phyloP scores from a whole-genome alignment of 352 stramenopile genomes.

The Elongisporangium prolatum region DNA sequence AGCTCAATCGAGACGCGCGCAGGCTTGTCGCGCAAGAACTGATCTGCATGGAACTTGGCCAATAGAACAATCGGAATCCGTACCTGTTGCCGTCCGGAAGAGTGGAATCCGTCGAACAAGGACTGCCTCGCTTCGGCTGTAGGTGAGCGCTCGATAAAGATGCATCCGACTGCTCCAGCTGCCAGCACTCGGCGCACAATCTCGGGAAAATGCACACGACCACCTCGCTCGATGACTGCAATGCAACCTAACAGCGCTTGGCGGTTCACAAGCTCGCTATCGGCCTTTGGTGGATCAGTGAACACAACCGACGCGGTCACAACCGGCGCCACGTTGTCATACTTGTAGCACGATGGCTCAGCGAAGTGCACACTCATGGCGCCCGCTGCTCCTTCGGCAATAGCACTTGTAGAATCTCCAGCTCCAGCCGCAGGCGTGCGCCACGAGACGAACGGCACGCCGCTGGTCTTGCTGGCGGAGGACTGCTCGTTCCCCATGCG shows the following conservation, averaged over 20 bases:
- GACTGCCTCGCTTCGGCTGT: slow-evolving; percentile 57
- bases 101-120: slow-evolving; percentile 86
- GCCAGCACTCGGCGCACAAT: slow-evolving; percentile 71
- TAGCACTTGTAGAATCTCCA: slow-evolving; percentile 7
- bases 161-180: slow-evolving; percentile 55
- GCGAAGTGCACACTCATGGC: slow-evolving; percentile 62
- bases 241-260: slow-evolving; percentile 55
- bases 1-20: slow-evolving; percentile 60
- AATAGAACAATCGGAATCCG: slow-evolving; percentile 76
- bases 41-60: slow-evolving; percentile 73
- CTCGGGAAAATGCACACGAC: slow-evolving; percentile 79
- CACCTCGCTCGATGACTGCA: slow-evolving; percentile 71
- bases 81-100: slow-evolving; percentile 67
- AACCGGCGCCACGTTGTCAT: slow-evolving; percentile 51
- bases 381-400: slow-evolving; percentile 3
- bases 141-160: slow-evolving; percentile 70
- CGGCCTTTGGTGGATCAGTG: slow-evolving; percentile 58
- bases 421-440: slow-evolving; percentile 19
- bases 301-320: slow-evolving; percentile 52
- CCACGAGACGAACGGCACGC: slow-evolving; percentile 72
- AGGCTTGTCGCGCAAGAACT: slow-evolving; percentile 52
- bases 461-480: slow-evolving; percentile 33
- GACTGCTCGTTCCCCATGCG: slow-evolving; percentile 59
- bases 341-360: slow-evolving; percentile 79
- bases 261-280: slow-evolving; percentile 64